Evolutionary conservation across 257 asterid genomes (phyloP).

Genomic region (Prunella vulgaris): DNA sequence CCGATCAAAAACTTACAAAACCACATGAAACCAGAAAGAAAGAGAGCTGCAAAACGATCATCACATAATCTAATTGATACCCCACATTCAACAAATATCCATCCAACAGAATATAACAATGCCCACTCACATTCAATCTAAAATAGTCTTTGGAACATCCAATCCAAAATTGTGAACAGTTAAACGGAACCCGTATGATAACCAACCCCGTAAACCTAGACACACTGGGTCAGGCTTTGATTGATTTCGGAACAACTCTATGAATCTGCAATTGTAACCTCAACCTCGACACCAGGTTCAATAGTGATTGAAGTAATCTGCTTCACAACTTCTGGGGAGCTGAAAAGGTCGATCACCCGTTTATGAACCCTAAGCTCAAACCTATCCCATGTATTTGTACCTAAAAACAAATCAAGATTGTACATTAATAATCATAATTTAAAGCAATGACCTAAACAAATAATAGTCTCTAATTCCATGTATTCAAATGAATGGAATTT

Average conservation of each 20-base stretch:
- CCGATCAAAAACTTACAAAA: neutral
- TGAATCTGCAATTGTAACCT: conserved; percentile 58
- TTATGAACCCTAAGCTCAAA: conserved; percentile 62
- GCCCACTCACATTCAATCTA: neutral
- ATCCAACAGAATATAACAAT: conserved; percentile 12
- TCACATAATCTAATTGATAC: neutral
- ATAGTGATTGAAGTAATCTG: conserved; percentile 65
- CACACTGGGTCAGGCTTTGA: neutral
- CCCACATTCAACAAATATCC: neutral
- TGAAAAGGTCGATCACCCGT: conserved; percentile 61
- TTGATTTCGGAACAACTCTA: conserved; percentile 9
- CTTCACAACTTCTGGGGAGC: conserved; percentile 67
- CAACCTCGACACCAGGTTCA: conserved; percentile 65
- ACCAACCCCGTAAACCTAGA: conserved; percentile 12
- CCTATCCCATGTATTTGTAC: conserved; percentile 54
- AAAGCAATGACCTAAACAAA: neutral
- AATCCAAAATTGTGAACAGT: conserved; percentile 16
- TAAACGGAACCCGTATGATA: conserved; percentile 15
- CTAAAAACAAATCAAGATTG: conserved; percentile 16
- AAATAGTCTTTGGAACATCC: conserved; percentile 21
- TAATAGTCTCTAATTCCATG: neutral
- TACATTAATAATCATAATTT: neutral
- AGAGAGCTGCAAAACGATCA: neutral
- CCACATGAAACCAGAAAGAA: neutral
- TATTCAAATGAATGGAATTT: neutral